Evolutionary conservation across 177 flowering plant genomes (phyloP).

Genomic region (Vitis hybrid): DNA sequence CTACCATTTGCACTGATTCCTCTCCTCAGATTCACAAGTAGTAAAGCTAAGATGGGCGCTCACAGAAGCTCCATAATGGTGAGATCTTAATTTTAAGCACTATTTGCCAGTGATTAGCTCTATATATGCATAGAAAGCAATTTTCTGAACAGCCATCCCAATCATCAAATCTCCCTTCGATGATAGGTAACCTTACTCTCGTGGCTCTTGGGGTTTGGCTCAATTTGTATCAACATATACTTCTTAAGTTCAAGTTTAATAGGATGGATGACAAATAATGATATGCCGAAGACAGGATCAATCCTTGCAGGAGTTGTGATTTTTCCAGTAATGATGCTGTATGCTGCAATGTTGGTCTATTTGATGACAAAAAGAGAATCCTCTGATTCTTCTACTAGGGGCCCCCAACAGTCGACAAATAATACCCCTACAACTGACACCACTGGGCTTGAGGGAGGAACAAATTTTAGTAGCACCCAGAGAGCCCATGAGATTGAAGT

Average conservation of each 20-base stretch:
- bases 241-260: slow-evolving; percentile 7
- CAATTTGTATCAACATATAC: slow-evolving; percentile 20
- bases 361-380: slow-evolving; percentile 2
- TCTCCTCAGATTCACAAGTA: slow-evolving; percentile 26
- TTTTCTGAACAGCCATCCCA: neutral
- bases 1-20: slow-evolving; percentile 27
- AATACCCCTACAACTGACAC: neutral
- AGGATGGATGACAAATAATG: slow-evolving; percentile 9
- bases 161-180: neutral
- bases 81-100: neutral
- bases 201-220: slow-evolving; percentile 15
- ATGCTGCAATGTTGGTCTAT: slow-evolving; percentile 11
- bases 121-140: neutral
- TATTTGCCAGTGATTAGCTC: neutral
- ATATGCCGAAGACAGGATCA: slow-evolving; percentile 1
- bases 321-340: slow-evolving; percentile 11
- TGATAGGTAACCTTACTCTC: slow-evolving; percentile 9
- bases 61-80: slow-evolving; percentile 20
- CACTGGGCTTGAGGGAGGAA: neutral
- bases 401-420: neutral
- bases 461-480: neutral
- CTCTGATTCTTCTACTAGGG: neutral
- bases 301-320: slow-evolving; percentile 7
- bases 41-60: slow-evolving; percentile 19
- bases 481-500: neutral